phyloP scores from a whole-genome alignment of 306 rosid species.

The Malus orientalis region DNA sequence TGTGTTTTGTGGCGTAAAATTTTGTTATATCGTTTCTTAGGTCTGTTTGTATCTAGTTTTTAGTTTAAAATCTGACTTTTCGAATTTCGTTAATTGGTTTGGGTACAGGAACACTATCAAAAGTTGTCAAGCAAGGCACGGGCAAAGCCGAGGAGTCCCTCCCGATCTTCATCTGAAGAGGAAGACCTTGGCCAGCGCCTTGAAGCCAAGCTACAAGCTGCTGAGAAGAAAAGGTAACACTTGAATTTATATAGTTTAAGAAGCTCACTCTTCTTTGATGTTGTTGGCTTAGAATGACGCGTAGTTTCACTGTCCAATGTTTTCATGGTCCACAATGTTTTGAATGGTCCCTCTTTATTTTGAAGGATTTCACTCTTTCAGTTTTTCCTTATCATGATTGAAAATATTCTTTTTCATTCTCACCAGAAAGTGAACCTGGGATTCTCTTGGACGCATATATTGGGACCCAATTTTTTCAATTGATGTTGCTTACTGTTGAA shows the following conservation, averaged over 20 bases:
- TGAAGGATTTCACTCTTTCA: neutral
- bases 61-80: neutral
- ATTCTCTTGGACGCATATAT: neutral
- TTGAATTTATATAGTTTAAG: neutral
- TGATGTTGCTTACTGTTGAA: conserved; percentile 18
- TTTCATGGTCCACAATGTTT: neutral
- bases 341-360: neutral
- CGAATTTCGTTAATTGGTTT: neutral
- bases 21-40: neutral
- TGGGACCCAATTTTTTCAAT: neutral
- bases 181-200: conserved; percentile 82
- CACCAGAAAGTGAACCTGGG: neutral
- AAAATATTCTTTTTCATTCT: neutral
- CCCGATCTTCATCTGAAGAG: conserved; percentile 55
- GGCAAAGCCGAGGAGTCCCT: conserved; percentile 71
- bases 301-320: neutral
- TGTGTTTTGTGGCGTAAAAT: neutral
- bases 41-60: neutral
- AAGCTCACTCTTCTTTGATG: neutral
- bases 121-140: conserved; percentile 83
- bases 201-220: conserved; percentile 89
- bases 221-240: conserved; percentile 77
- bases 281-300: neutral
- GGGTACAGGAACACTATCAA: conserved; percentile 63
- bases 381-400: neutral